Base-by-base conservation (phyloP, 192 early-diverging fungal species). In the Coemansia sp. region DNA sequence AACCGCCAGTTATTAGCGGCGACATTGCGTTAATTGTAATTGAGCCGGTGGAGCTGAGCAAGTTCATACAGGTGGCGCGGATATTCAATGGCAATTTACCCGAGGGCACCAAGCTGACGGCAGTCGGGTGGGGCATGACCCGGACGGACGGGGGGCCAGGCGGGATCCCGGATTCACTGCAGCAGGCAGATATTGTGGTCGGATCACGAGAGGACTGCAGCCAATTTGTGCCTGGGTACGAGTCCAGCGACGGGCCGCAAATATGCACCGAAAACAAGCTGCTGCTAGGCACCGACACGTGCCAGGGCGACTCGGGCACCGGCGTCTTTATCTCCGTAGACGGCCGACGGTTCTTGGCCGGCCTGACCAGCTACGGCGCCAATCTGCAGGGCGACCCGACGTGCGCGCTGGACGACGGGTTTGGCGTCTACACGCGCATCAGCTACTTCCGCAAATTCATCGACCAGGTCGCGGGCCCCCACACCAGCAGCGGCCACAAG, bases 271-370 rank as follows among this genome's bases (percentile, higher is more conserved):
- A 75, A 10, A 75, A 75, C 32, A 51, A 56, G 33, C 65, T 75
- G 14, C n/a, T 30, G 13, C 65, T 29, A 11, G 71, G 71, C 31
- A 32, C 37, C 1, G 71, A 75, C 19, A 75, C 71, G 3, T 75
- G 71, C 43, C 71, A 75, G 60, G 71, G 64, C n/a, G 71, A 75
- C 48, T 67, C 64, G 0, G 71, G 71, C 3, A 75, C 71, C 1
- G 71, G 71, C 11, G 56, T 68, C 22, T 66, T 59, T 46, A 51
- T 53, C 11, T 38, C 37, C 3, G 26, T 37, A 1, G 47, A 39
- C 13, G 70, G 70, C 2, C 23, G 38, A 6, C 21, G 10, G 15
- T 74, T 41, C 37, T 21, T 74, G 35, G 70, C 60, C 6, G 70
- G 70, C 1, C 47, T 74, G 51, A 74, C 70, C 10, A 74, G 70